Evolutionary conservation across 306 rosid species (phyloP).

Genomic region (Calophaca sinica): DNA sequence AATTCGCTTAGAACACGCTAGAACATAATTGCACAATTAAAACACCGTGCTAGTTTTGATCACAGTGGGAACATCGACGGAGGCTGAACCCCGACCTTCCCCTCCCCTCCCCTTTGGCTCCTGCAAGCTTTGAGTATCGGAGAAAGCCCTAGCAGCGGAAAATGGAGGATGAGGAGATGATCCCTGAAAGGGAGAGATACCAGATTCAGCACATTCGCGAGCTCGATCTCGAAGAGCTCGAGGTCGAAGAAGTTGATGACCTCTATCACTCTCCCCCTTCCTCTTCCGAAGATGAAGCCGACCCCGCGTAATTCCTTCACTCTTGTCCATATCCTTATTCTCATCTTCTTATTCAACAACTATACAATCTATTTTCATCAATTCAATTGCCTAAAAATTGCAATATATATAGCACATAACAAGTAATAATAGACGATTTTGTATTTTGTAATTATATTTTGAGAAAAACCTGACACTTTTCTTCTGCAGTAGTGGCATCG

Average conservation of each 20-base stretch:
- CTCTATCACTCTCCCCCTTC: not conserved
- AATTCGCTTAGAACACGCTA: no score
- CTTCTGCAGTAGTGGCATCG: not conserved
- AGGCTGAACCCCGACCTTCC: not conserved
- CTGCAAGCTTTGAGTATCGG: not conserved
- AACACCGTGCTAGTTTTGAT: not conserved
- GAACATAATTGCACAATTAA: no score
- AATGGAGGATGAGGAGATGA: slow-evolving; percentile 60
- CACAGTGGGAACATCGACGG: not conserved
- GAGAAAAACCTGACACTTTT: not conserved
- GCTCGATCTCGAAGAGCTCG: slow-evolving; percentile 86
- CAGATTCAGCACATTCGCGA: slow-evolving; percentile 90
- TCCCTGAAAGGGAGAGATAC: slow-evolving; percentile 70
- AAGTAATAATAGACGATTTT: not conserved
- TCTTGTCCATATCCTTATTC: not conserved
- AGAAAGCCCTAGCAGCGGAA: slow-evolving; percentile 20
- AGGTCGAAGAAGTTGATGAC: slow-evolving; percentile 76
- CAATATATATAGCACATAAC: not conserved
- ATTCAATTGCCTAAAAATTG: not conserved
- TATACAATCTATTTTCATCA: not conserved
- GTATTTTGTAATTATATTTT: not conserved
- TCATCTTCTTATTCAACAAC: not conserved
- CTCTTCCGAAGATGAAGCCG: not conserved
- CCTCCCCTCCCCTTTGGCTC: no score
- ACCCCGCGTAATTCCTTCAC: slow-evolving; percentile 53